Conservation (phyloP, 108 stramenopile genomes). For the Schizochytrium sp. region DNA sequence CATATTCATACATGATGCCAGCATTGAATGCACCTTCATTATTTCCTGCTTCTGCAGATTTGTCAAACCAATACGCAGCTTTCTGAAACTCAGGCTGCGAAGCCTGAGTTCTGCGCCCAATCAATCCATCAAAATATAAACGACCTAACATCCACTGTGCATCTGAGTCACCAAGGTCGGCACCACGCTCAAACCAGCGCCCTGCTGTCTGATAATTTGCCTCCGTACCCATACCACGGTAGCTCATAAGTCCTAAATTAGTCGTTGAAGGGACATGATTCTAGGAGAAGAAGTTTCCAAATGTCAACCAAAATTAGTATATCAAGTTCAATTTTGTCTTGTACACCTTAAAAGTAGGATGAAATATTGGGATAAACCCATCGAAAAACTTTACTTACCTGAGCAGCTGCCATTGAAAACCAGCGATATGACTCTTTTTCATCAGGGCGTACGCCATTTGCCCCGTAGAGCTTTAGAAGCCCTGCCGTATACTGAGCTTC, state of each 20-base stretch:
- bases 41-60: not conserved
- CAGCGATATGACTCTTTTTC: not conserved
- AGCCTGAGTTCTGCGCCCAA: not conserved
- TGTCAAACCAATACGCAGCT: slow-evolving; percentile 5
- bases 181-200: slow-evolving; percentile 2
- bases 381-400: not conserved
- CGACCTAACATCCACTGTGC: slow-evolving; percentile 60
- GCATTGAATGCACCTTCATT: slow-evolving; percentile 23
- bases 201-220: not conserved
- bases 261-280: slow-evolving; percentile 5
- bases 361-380: too few species aligned
- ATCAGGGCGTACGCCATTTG: slow-evolving; percentile 26
- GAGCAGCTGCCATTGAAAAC: slow-evolving; percentile 36
- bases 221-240: slow-evolving; percentile 15
- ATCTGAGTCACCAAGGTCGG: not conserved
- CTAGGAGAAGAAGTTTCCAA: not conserved
- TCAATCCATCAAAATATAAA: slow-evolving; percentile 37
- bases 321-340: too few species aligned
- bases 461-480: slow-evolving; percentile 9
- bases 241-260: slow-evolving; percentile 28
- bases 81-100: not conserved
- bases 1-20: slow-evolving; percentile 44
- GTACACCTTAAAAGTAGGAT: too few species aligned
- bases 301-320: not conserved
- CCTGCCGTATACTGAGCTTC: slow-evolving; percentile 45